Conservation (phyloP, 192 early-diverging fungal species). For the Endogone sp. region DNA sequence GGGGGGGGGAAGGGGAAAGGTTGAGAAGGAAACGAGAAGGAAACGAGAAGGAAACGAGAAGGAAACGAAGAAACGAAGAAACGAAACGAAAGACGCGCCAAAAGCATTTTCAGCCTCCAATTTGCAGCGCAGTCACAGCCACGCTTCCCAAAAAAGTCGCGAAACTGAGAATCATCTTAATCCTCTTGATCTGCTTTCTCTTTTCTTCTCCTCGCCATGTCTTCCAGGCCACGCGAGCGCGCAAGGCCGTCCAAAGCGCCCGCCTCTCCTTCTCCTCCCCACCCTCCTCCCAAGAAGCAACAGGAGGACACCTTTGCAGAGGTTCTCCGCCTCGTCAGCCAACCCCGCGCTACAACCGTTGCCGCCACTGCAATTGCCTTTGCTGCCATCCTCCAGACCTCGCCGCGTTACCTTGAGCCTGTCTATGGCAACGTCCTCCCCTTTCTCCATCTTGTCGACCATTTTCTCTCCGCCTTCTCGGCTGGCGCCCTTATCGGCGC, state of each 20-base stretch:
- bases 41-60: too few relatives aligned
- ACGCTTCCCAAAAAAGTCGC: too few relatives aligned
- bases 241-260: background rate
- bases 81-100: too few relatives aligned
- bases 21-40: too few relatives aligned
- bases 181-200: too few relatives aligned
- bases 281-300: background rate
- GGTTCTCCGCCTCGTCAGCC: background rate
- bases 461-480: conserved; percentile 26
- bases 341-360: background rate
- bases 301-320: background rate
- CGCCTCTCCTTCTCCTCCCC: background rate
- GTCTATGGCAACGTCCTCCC: conserved; percentile 67
- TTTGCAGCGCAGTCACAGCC: too few relatives aligned
- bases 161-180: too few relatives aligned
- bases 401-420: conserved; percentile 60
- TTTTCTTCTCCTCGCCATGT: too few relatives aligned
- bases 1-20: too few relatives aligned
- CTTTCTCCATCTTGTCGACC: conserved; percentile 37
- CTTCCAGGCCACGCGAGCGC: too few relatives aligned
- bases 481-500: conserved; percentile 38
- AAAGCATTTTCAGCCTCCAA: too few relatives aligned
- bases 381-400: conserved; percentile 35
- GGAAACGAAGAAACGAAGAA: too few relatives aligned
- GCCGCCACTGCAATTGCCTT: conserved; percentile 11